Percentiles rank a stretch among this genome's conserved stretches.
phyloP scores from a whole-genome alignment of 208 protist species.

The Lotmaria passim region DNA sequence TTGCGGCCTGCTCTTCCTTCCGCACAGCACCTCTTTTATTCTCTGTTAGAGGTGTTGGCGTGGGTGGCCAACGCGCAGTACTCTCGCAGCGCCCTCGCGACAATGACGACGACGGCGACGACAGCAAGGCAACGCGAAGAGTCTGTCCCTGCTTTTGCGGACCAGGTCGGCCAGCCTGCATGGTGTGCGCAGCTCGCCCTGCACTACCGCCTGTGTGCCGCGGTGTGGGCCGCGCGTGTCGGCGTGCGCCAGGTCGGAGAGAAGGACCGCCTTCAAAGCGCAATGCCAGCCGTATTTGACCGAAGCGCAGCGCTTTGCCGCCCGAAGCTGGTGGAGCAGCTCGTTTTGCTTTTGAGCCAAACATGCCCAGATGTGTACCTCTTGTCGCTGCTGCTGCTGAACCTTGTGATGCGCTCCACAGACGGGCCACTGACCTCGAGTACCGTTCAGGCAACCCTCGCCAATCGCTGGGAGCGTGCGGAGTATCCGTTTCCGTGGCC shows the following conservation, averaged over 20 bases:
- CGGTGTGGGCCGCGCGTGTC: neutral
- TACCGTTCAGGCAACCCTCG: neutral
- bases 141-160: too few relatives aligned
- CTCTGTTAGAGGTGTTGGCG: slow-evolving; percentile 52
- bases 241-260: neutral
- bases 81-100: too few relatives aligned
- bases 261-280: neutral
- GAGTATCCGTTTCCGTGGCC: slow-evolving; percentile 9
- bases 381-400: slow-evolving; percentile 13
- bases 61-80: slow-evolving; percentile 25
- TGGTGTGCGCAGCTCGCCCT: slow-evolving; percentile 13
- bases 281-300: neutral
- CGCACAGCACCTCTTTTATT: slow-evolving; percentile 60
- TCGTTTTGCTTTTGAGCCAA: slow-evolving; percentile 5
- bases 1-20: slow-evolving; percentile 28
- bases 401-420: neutral
- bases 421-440: neutral
- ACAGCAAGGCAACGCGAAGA: too few relatives aligned
- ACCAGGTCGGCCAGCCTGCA: neutral
- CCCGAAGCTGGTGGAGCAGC: slow-evolving; percentile 6
- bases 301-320: neutral
- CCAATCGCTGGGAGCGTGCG: neutral
- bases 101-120: too few relatives aligned
- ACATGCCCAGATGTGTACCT: slow-evolving; percentile 26
- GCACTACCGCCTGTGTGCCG: slow-evolving; percentile 16